Conservation (phyloP, 2,329 filamentous ascomycete genomes). For the Ceratocystis alfenasii region DNA sequence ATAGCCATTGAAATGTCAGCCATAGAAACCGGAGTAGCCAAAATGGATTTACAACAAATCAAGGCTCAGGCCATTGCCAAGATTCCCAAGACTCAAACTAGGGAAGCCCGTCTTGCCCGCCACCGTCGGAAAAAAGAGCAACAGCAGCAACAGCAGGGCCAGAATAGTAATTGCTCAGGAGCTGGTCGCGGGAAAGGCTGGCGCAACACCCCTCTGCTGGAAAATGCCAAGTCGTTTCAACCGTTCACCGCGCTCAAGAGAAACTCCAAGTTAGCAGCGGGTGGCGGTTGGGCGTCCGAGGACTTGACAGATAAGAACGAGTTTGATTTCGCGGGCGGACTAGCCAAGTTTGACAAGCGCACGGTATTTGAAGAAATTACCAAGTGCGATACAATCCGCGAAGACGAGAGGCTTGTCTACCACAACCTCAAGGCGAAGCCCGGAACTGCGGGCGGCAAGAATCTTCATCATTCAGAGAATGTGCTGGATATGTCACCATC, state of each 20-base stretch:
- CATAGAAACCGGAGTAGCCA: conserved; percentile 12
- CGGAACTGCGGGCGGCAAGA: conserved; percentile 70
- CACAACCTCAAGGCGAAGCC: conserved; percentile 65
- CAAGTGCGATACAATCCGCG: conserved; percentile 77
- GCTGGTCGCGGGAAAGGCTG: conserved; percentile 40
- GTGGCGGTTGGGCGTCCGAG: conserved; percentile 81
- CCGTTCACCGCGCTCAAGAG: conserved; percentile 51
- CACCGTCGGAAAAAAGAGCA: conserved; percentile 16
- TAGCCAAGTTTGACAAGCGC: conserved; percentile 91
- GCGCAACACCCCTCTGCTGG: conserved; percentile 48
- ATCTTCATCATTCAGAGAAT: conserved; percentile 82
- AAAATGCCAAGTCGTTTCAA: conserved; percentile 48
- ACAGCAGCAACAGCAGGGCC: conserved; percentile 2
- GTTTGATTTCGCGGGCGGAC: conserved; percentile 80
- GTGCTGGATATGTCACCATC: conserved; percentile 53
- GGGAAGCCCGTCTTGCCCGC: conserved; percentile 15
- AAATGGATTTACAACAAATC: not conserved
- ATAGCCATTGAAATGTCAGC: conserved; percentile 3
- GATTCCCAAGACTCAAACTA: not conserved
- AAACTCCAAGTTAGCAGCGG: conserved; percentile 20
- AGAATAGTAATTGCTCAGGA: not conserved
- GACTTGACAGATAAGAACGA: conserved; percentile 93
- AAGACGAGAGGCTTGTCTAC: conserved; percentile 77
- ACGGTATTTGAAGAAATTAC: conserved; percentile 85
- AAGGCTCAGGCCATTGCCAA: not conserved